Conservation (phyloP, 345 rosid species). For the Tarenaya hassleriana region DNA sequence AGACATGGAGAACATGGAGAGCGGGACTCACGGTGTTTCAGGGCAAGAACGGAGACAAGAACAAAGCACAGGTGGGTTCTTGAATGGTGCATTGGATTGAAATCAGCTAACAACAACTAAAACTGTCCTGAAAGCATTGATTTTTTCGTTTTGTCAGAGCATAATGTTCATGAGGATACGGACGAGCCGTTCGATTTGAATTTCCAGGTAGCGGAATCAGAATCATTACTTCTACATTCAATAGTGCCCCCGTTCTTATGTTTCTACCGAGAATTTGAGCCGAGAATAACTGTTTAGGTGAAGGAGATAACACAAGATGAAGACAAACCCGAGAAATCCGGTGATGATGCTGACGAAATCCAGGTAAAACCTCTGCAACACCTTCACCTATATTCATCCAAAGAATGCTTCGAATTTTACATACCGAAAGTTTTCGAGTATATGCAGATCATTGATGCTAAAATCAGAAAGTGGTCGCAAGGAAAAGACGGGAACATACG, state of each 20-base stretch:
- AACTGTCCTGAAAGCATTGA: slow-evolving; percentile 2
- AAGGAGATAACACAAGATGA: slow-evolving; percentile 50
- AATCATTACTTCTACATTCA: not conserved
- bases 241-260: not conserved
- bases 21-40: slow-evolving; percentile 24
- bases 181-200: slow-evolving; percentile 43
- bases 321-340: slow-evolving; percentile 22
- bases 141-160: slow-evolving; percentile 31
- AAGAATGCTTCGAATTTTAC: not conserved
- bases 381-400: not conserved
- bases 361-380: slow-evolving; percentile 33
- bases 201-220: slow-evolving; percentile 37
- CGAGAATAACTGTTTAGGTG: slow-evolving; percentile 33
- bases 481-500: slow-evolving; percentile 90
- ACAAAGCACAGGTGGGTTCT: slow-evolving; percentile 40
- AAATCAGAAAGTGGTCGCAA: slow-evolving; percentile 63
- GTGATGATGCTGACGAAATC: slow-evolving; percentile 34
- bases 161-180: slow-evolving; percentile 34
- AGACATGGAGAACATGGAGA: slow-evolving; percentile 15
- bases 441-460: slow-evolving; percentile 53
- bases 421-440: not conserved
- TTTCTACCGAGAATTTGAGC: not conserved
- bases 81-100: slow-evolving; percentile 8
- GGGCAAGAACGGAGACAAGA: slow-evolving; percentile 35
- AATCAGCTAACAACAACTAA: not conserved